phyloP scores from a whole-genome alignment of 2,329 filamentous ascomycete species.

The Ceratocystis ficicola region DNA sequence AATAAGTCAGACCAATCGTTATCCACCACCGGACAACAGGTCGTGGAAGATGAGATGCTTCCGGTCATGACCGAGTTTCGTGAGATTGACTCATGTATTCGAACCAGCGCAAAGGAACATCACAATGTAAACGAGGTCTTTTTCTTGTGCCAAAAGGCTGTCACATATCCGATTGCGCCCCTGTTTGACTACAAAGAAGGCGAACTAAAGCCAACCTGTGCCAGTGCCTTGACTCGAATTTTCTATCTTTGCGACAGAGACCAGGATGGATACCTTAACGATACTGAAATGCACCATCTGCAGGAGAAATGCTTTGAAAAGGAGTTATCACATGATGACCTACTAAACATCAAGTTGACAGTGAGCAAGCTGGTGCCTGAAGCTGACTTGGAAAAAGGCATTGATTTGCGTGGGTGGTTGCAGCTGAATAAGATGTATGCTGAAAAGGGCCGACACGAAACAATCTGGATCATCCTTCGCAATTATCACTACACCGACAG shows the following conservation, averaged over 20 bases:
- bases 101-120: slow-evolving; percentile 82
- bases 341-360: slow-evolving; percentile 81
- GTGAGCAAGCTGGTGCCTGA: slow-evolving; percentile 58
- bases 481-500: slow-evolving; percentile 96
- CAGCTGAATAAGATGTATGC: slow-evolving; percentile 92
- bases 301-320: slow-evolving; percentile 89
- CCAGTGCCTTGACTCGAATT: slow-evolving; percentile 74
- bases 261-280: slow-evolving; percentile 83
- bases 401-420: slow-evolving; percentile 73
- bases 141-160: slow-evolving; percentile 95
- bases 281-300: slow-evolving; percentile 81
- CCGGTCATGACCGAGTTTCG: slow-evolving; percentile 98
- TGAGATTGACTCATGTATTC: slow-evolving; percentile 95
- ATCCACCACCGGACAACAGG: slow-evolving; percentile 64
- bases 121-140: slow-evolving; percentile 93
- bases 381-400: slow-evolving; percentile 54
- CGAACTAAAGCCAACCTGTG: slow-evolving; percentile 73
- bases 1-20: slow-evolving; percentile 88
- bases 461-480: slow-evolving; percentile 91
- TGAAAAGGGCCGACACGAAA: slow-evolving; percentile 94
- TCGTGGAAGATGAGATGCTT: slow-evolving; percentile 93
- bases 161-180: slow-evolving; percentile 91
- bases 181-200: slow-evolving; percentile 93
- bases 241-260: slow-evolving; percentile 97
- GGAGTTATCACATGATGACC: slow-evolving; percentile 63